Base-by-base conservation (phyloP, 1,284 basidiomycete genomes). In the Neonothopanus nambi region DNA sequence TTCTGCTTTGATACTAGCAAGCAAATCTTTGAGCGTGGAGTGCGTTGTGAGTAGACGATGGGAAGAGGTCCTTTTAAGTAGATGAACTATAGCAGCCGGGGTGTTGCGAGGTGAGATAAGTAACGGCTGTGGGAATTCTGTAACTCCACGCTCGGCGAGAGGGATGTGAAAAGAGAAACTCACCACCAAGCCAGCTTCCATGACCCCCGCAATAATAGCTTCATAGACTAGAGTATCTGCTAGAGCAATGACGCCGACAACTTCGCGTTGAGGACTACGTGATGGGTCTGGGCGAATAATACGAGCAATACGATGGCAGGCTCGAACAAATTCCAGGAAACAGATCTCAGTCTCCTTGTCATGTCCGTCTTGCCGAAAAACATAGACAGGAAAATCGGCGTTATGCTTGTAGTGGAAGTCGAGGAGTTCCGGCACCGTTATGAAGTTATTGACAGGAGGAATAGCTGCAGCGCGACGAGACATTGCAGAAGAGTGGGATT, bases 21-120 rank as follows among this genome's bases (percentile, higher is more conserved):
- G 33, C 2, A 75, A 61, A 0, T 46, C 6, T 1, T 24, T 48
- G 3, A 71, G 57, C 0, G 66, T 67, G 12, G 57, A 53, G 3
- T 57, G 56, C 0, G 71, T 72, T 1, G 65, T 61, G 5, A 75
- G 54, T 23, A 76, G 5, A n/a, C 67, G 67, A 43, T 61, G 64
- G 9, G 65, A 67, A 0, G 56, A 55, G 0, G 65, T 66, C 52
- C 61, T 66, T 48, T 53, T 59, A 42, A 75, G 57, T 51, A 75
- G 61, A 48, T 71, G 62, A 3, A 57, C 51, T 3, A 74, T 57
- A 0, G 72, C 70, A 3, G 67, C 61, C 0, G 68, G 49, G 1
- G 73, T 67, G 48, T 71, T 71, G 2, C 72, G 67, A 4, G 66
- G 69, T 0, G 74, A 73, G 48, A 75, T 70, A 0, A 63, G 65